Evolutionary conservation across 2,329 filamentous ascomycete genomes (phyloP).

Genomic region (Neonectria neomacrospora): DNA sequence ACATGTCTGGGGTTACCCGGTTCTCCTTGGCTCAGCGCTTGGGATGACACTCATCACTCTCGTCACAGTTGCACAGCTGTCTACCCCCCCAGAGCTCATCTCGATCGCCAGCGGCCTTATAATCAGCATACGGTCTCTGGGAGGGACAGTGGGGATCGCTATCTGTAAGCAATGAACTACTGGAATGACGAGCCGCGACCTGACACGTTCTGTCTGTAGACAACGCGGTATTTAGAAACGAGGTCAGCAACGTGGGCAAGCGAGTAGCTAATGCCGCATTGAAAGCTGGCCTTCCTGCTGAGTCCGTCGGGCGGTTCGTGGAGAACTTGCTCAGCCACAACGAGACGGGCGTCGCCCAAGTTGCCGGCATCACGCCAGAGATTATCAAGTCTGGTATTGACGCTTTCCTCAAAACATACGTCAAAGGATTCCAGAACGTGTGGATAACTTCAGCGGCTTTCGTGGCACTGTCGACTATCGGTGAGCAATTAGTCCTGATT

Average conservation of each 20-base stretch:
- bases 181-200: not conserved
- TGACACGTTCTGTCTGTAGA: conserved; percentile 8
- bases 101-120: conserved; percentile 52
- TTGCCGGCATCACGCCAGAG: conserved; percentile 20
- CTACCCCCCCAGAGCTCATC: conserved; percentile 51
- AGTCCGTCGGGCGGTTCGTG: conserved; percentile 18
- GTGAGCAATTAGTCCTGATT: conserved; percentile 7
- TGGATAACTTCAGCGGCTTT: conserved; percentile 29
- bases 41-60: conserved; percentile 51
- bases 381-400: conserved; percentile 17
- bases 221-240: conserved; percentile 26
- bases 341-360: conserved; percentile 16
- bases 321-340: conserved; percentile 20
- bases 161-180: conserved; percentile 39
- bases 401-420: conserved; percentile 8
- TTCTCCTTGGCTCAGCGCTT: conserved; percentile 50
- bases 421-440: conserved; percentile 28
- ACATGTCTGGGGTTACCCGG: conserved; percentile 51
- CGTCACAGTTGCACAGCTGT: conserved; percentile 53
- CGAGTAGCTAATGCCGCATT: conserved; percentile 12
- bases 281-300: conserved; percentile 20
- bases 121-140: conserved; percentile 52
- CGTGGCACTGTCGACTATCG: conserved; percentile 17
- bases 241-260: conserved; percentile 2
- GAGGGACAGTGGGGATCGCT: conserved; percentile 52